phyloP scores from a whole-genome alignment of 495 filamentous ascomycete species.

The Hypoxylon trugodes region DNA sequence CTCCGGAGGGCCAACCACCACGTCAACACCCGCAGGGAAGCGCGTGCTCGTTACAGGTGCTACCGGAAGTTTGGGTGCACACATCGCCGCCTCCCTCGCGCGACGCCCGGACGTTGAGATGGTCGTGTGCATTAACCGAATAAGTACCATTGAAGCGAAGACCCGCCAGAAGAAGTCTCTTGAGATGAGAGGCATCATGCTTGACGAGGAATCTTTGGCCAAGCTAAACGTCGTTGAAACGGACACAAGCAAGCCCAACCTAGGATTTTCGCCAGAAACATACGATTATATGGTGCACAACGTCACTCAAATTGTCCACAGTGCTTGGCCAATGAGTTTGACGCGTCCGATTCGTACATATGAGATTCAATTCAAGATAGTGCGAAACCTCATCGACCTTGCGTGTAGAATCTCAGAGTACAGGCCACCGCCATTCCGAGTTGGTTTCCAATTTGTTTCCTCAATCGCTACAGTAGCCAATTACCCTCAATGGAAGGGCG shows the following conservation, averaged over 20 bases:
- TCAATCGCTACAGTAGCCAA: constrained; percentile 61
- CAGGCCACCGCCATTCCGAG: constrained; percentile 29
- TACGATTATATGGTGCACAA: constrained; percentile 56
- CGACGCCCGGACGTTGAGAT: constrained; percentile 39
- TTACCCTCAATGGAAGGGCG: constrained; percentile 44
- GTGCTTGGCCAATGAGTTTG: constrained; percentile 66
- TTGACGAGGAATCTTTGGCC: constrained; percentile 28
- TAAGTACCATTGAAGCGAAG: constrained; percentile 1
- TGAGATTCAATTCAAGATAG: constrained; percentile 58
- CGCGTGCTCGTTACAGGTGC: constrained; percentile 55
- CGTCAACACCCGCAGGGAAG: neutral
- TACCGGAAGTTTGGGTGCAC: constrained; percentile 56
- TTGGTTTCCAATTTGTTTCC: constrained; percentile 63
- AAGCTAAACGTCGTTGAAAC: constrained; percentile 58
- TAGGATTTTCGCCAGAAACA: constrained; percentile 53
- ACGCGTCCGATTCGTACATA: constrained; percentile 54
- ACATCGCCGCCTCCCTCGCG: constrained; percentile 51
- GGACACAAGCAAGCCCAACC: constrained; percentile 50
- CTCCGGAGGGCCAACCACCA: too few species aligned
- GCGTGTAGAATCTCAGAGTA: constrained; percentile 44
- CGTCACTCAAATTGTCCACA: constrained; percentile 67
- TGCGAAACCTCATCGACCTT: constrained; percentile 59
- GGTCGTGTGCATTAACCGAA: constrained; percentile 60
- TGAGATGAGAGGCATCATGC: constrained; percentile 38
- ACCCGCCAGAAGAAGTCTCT: constrained; percentile 50